These are phyloP conservation scores for Podospora pseudocomata DNA, from an alignment of 495 filamentous ascomycete genomes.

Conservation along the genomic window DNA sequence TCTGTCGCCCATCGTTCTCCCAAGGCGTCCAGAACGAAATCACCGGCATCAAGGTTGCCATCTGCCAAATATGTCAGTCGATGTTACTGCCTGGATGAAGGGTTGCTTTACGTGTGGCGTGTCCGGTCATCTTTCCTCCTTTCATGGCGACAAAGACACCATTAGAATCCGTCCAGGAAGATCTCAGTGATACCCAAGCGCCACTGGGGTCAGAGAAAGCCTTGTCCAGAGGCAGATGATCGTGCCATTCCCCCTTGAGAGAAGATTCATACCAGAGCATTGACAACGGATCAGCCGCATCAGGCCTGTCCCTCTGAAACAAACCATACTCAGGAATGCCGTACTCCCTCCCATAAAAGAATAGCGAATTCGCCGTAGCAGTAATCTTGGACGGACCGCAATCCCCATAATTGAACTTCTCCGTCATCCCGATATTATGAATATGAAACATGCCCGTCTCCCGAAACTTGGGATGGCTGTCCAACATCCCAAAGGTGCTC, in stretches of 20 bases:
- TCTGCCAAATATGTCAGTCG: background rate
- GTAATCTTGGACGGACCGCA: conserved; percentile 12
- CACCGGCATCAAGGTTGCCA: conserved; percentile 14
- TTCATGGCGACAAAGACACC: conserved; percentile 12
- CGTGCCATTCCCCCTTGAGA: background rate
- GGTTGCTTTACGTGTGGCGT: conserved; percentile 6
- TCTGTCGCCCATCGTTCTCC: conserved; percentile 10
- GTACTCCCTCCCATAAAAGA: conserved; percentile 3
- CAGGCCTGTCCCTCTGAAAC: conserved; percentile 7
- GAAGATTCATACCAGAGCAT: conserved; percentile 10
- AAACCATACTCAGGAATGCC: background rate
- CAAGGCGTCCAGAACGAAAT: conserved; percentile 12
- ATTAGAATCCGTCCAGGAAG: conserved; percentile 1
- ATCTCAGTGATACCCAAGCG: conserved; percentile 12
- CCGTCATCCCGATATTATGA: conserved; percentile 9
- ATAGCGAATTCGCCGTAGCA: conserved; percentile 8
- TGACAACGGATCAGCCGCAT: conserved; percentile 10
- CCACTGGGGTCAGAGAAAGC: background rate
- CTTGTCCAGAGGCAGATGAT: background rate
- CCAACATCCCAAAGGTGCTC: conserved; percentile 2
- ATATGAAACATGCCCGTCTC: conserved; percentile 8
- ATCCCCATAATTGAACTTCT: conserved; percentile 12
- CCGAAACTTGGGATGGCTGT: background rate
- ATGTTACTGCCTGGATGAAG: background rate
- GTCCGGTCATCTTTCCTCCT: conserved; percentile 9